Percentiles rank a stretch among this genome's conserved stretches.
These are phyloP conservation scores for Logfia minima DNA, from an alignment of 129 eudicot genomes.

Conservation along the genomic window DNA sequence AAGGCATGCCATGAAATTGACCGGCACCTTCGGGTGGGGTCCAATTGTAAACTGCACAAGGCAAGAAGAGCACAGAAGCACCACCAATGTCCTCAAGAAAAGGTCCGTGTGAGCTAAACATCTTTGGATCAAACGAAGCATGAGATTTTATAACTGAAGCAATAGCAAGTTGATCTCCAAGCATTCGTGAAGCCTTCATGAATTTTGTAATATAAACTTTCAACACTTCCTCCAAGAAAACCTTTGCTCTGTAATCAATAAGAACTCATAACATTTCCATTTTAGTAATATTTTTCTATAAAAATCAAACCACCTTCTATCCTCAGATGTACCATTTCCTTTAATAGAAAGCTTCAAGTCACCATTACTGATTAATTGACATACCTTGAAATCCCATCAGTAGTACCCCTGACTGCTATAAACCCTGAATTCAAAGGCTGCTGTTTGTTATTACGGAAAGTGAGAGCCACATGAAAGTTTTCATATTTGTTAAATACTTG, in stretches of 20 bases:
- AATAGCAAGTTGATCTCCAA: slow-evolving; percentile 94
- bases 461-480: slow-evolving; percentile 82
- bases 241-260: slow-evolving; percentile 57
- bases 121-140: slow-evolving; percentile 53
- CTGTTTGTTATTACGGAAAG: slow-evolving; percentile 93
- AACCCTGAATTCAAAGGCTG: slow-evolving; percentile 97
- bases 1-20: slow-evolving; percentile 96
- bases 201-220: slow-evolving; percentile 57
- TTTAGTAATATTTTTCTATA: neutral
- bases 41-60: slow-evolving; percentile 85
- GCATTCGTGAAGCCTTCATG: slow-evolving; percentile 91
- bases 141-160: slow-evolving; percentile 75
- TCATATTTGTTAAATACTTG: slow-evolving; percentile 54
- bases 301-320: neutral
- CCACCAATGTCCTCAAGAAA: slow-evolving; percentile 55
- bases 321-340: neutral
- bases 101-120: slow-evolving; percentile 50
- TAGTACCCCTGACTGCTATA: slow-evolving; percentile 89
- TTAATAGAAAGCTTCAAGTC: slow-evolving; percentile 13
- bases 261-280: slow-evolving; percentile 1
- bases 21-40: slow-evolving; percentile 99
- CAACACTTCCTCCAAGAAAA: slow-evolving; percentile 71
- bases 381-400: slow-evolving; percentile 68
- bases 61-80: slow-evolving; percentile 63
- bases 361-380: neutral